Conservation (phyloP, 805 yeast genomes). For the Lachancea waltii region DNA sequence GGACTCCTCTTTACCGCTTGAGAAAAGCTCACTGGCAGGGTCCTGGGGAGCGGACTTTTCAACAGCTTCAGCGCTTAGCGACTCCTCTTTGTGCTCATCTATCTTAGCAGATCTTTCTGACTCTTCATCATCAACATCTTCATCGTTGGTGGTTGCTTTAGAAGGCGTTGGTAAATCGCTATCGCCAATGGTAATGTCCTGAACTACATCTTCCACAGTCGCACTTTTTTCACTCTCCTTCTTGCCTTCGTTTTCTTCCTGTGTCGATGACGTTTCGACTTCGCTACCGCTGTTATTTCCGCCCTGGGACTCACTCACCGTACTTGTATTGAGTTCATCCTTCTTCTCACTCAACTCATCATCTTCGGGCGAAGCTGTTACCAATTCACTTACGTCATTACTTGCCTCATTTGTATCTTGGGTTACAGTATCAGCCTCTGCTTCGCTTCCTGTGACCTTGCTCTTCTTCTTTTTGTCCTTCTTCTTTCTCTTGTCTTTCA, state of each 20-base stretch:
- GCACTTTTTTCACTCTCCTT: constrained; percentile 14
- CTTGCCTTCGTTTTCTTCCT: constrained; percentile 8
- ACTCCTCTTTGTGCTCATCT: neutral
- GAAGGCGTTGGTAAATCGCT: too few species aligned
- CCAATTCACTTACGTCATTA: too few species aligned
- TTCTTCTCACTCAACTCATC: too few species aligned
- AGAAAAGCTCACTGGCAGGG: constrained; percentile 12
- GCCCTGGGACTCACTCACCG: too few species aligned
- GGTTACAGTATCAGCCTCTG: constrained; percentile 10
- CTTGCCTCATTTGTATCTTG: neutral
- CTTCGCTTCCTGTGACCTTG: constrained; percentile 11
- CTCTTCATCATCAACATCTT: constrained; percentile 7
- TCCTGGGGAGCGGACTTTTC: neutral
- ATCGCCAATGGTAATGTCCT: too few species aligned
- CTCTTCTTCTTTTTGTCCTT: constrained; percentile 38
- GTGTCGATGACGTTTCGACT: constrained; percentile 3
- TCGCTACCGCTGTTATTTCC: too few species aligned
- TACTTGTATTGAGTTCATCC: too few species aligned
- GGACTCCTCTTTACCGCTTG: constrained; percentile 9
- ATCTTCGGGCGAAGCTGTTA: too few species aligned
- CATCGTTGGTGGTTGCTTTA: too few species aligned
- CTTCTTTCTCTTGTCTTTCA: constrained; percentile 54
- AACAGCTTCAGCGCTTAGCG: neutral
- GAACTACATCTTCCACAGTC: constrained; percentile 9
- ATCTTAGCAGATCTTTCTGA: constrained; percentile 5